Evolutionary conservation across 352 stramenopile species (phyloP).

Genomic region (Globisporangium echinulatum): DNA sequence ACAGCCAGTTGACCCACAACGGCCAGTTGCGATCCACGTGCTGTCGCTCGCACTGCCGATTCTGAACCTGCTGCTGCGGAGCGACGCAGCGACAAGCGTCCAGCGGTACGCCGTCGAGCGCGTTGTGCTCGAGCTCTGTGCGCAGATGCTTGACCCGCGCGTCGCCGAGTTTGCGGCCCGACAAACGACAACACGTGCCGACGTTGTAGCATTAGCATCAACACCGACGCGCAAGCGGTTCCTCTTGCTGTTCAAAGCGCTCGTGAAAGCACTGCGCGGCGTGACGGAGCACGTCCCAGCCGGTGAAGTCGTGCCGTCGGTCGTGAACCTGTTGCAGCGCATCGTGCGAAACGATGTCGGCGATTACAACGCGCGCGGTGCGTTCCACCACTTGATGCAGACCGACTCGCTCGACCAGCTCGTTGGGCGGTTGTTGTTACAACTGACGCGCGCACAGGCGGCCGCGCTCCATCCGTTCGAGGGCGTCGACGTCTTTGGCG

Average conservation of each 20-base stretch:
- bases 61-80: conserved; percentile 54
- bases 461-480: conserved; percentile 62
- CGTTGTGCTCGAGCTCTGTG: conserved; percentile 66
- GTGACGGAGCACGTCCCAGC: conserved; percentile 53
- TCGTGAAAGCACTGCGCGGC: conserved; percentile 54
- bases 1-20: conserved; percentile 3
- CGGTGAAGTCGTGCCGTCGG: conserved; percentile 65
- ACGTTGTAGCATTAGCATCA: conserved; percentile 1
- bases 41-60: conserved; percentile 69
- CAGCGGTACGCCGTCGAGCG: conserved; percentile 74
- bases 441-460: conserved; percentile 54
- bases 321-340: conserved; percentile 75
- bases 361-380: conserved; percentile 72
- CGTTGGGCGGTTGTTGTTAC: conserved; percentile 61
- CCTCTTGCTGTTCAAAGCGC: conserved; percentile 62
- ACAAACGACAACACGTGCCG: no score
- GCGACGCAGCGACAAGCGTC: conserved; percentile 46
- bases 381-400: conserved; percentile 65
- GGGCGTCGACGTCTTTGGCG: conserved; percentile 71
- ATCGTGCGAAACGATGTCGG: conserved; percentile 74
- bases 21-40: conserved; percentile 61
- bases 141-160: conserved; percentile 65
- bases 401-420: conserved; percentile 76
- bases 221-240: conserved; percentile 33
- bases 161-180: conserved; percentile 42